Evolutionary conservation across 352 stramenopile species (phyloP).

Genomic region (Aphanomyces cochlioides): DNA sequence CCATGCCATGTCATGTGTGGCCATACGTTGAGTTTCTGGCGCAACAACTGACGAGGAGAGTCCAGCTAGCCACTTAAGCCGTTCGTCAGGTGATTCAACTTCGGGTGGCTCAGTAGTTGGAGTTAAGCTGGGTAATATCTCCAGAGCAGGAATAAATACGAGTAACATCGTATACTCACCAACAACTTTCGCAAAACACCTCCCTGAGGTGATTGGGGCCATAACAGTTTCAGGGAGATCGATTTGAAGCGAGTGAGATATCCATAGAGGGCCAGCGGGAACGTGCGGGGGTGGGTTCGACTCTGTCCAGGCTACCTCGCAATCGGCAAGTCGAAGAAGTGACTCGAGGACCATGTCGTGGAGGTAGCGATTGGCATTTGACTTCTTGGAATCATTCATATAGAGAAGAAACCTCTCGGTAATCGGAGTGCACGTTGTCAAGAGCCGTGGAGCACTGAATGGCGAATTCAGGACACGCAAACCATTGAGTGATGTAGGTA

Average conservation of each 20-base stretch:
- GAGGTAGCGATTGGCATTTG: constrained; percentile 62
- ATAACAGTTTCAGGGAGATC: background rate
- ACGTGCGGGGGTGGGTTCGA: constrained; percentile 18
- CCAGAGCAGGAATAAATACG: constrained; percentile 69
- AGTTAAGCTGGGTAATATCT: constrained; percentile 38
- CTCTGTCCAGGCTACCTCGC: constrained; percentile 82
- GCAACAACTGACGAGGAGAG: constrained; percentile 24
- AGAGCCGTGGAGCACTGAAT: constrained; percentile 78
- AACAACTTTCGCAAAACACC: constrained; percentile 84
- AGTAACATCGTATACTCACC: constrained; percentile 66
- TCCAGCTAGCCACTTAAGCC: constrained; percentile 24
- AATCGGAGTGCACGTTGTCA: constrained; percentile 58
- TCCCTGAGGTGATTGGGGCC: constrained; percentile 54
- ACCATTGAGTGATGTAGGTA: constrained; percentile 3
- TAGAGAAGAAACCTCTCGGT: constrained; percentile 86
- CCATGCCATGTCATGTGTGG: background rate
- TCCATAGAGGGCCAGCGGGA: constrained; percentile 52
- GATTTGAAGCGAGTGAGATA: constrained; percentile 34
- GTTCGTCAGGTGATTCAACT: constrained; percentile 1
- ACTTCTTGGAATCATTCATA: constrained; percentile 41
- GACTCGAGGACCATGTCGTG: constrained; percentile 86
- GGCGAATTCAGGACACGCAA: constrained; percentile 39
- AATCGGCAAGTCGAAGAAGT: constrained; percentile 70
- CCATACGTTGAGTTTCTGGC: constrained; percentile 6
- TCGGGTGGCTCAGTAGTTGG: background rate